Evolutionary conservation across 495 filamentous ascomycete species (phyloP).

Genomic region (Talaromyces borbonicus): DNA sequence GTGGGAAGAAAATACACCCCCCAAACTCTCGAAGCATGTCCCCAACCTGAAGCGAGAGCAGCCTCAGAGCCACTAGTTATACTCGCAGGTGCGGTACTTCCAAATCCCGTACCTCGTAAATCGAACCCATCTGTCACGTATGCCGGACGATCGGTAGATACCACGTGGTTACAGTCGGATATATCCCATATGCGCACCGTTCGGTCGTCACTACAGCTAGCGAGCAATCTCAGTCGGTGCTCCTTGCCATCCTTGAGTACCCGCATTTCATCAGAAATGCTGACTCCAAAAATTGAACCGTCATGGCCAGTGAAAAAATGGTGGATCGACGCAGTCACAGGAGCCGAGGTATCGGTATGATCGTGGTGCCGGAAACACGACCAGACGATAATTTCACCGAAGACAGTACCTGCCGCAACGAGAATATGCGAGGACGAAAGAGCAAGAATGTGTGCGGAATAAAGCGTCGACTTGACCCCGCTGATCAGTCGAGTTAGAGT

Average conservation of each 20-base stretch:
- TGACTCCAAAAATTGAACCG: conserved; percentile 84
- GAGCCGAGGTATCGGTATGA: not conserved
- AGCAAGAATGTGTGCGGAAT: conserved; percentile 65
- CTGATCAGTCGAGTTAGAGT: conserved; percentile 39
- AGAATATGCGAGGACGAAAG: conserved; percentile 49
- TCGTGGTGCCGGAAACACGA: conserved; percentile 42
- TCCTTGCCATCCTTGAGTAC: conserved; percentile 16
- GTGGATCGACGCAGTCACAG: conserved; percentile 35
- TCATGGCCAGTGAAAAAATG: conserved; percentile 81
- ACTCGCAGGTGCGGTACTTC: conserved; percentile 12
- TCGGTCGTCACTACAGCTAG: conserved; percentile 92
- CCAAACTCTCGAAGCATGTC: conserved; percentile 87
- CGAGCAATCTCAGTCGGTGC: conserved; percentile 48
- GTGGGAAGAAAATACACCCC: conserved; percentile 53
- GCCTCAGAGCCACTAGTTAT: conserved; percentile 22
- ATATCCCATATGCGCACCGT: conserved; percentile 89
- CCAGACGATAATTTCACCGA: conserved; percentile 90
- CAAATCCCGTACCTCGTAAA: conserved; percentile 35
- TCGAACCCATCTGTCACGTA: conserved; percentile 37
- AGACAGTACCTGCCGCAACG: conserved; percentile 81
- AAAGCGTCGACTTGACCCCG: conserved; percentile 77
- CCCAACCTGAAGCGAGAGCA: conserved; percentile 60
- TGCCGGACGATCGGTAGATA: conserved; percentile 22
- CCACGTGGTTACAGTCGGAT: conserved; percentile 32
- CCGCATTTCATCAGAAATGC: conserved; percentile 54